Evolutionary conservation across 1,139 yeast species (phyloP).

Genomic region (Yamadazyma oceani): DNA sequence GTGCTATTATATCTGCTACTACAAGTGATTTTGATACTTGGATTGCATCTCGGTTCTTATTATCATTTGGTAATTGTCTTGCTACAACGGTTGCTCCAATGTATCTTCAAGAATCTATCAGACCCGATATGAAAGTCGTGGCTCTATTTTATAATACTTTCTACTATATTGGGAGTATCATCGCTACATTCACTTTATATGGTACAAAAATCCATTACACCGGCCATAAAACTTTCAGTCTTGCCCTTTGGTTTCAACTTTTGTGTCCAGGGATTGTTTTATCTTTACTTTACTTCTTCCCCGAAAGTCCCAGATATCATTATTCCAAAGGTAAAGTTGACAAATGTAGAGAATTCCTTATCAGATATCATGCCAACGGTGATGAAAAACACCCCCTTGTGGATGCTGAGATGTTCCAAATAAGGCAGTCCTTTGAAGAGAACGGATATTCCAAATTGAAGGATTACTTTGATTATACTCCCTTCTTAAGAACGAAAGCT

Average conservation of each 20-base stretch:
- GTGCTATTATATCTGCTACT: slow-evolving; percentile 17
- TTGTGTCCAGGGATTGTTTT: slow-evolving; percentile 12
- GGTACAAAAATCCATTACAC: slow-evolving; percentile 3
- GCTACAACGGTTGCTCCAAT: slow-evolving; percentile 6
- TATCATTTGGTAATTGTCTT: slow-evolving; percentile 7
- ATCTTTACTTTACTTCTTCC: slow-evolving; percentile 33
- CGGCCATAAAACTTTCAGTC: slow-evolving; percentile 9
- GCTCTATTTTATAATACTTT: slow-evolving; percentile 8
- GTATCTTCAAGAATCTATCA: slow-evolving; percentile 7
- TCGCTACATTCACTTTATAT: slow-evolving; percentile 5
- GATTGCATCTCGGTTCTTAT: slow-evolving; percentile 7
- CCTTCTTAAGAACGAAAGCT: slow-evolving; percentile 3
- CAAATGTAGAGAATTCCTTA: slow-evolving; percentile 30
- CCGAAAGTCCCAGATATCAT: slow-evolving; percentile 60
- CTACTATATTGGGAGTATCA: slow-evolving; percentile 8
- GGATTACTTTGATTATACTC: slow-evolving; percentile 4
- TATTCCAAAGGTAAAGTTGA: slow-evolving; percentile 33
- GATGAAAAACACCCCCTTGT: slow-evolving; percentile 16
- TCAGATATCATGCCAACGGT: slow-evolving; percentile 20
- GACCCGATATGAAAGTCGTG: slow-evolving; percentile 6
- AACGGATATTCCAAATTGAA: slow-evolving; percentile 1
- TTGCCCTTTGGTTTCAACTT: slow-evolving; percentile 15
- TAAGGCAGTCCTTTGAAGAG: slow-evolving; percentile 11
- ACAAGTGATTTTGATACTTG: slow-evolving; percentile 40
- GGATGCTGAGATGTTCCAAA: slow-evolving; percentile 18